A percentile compares a stretch with the other conserved stretches of the same genome.
phyloP scores from a whole-genome alignment of 768 basidiomycete species.

The Suillus subalutaceus region DNA sequence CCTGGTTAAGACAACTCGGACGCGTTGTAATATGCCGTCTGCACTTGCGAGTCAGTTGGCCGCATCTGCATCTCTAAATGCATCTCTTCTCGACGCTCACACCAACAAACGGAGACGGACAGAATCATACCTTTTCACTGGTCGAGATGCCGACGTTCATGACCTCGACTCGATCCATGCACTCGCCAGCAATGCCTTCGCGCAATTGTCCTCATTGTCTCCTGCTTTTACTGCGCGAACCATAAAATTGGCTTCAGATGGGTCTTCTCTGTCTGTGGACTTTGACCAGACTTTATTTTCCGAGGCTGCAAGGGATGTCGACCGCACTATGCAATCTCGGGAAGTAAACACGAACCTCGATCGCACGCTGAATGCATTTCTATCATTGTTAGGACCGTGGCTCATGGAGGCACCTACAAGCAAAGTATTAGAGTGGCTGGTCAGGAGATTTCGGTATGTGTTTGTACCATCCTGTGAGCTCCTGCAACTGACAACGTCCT shows the following conservation, averaged over 20 bases:
- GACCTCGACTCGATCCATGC: conserved; percentile 88
- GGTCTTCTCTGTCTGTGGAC: conserved; percentile 28
- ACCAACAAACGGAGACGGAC: conserved; percentile 59
- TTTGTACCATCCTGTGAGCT: not conserved
- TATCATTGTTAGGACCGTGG: conserved; percentile 77
- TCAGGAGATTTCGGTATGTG: conserved; percentile 84
- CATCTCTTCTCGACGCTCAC: conserved; percentile 66
- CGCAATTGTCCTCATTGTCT: conserved; percentile 68
- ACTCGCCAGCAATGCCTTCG: conserved; percentile 76
- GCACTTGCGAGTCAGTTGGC: conserved; percentile 84
- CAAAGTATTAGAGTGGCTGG: conserved; percentile 93
- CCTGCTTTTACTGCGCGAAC: conserved; percentile 42
- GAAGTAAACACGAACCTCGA: conserved; percentile 71
- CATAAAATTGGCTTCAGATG: conserved; percentile 20
- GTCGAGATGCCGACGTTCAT: conserved; percentile 78
- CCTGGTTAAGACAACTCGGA: not conserved
- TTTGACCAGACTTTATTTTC: conserved; percentile 82
- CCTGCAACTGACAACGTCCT: conserved; percentile 1
- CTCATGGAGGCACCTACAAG: conserved; percentile 79
- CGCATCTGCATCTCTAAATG: conserved; percentile 77
- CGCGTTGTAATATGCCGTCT: conserved; percentile 49
- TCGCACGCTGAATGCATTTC: conserved; percentile 56
- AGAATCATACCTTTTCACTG: conserved; percentile 88
- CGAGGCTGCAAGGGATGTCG: conserved; percentile 69
- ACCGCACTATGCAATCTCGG: conserved; percentile 73